Base-by-base conservation (phyloP, 2,329 filamentous ascomycete species). In the Fusarium kyushuense region DNA sequence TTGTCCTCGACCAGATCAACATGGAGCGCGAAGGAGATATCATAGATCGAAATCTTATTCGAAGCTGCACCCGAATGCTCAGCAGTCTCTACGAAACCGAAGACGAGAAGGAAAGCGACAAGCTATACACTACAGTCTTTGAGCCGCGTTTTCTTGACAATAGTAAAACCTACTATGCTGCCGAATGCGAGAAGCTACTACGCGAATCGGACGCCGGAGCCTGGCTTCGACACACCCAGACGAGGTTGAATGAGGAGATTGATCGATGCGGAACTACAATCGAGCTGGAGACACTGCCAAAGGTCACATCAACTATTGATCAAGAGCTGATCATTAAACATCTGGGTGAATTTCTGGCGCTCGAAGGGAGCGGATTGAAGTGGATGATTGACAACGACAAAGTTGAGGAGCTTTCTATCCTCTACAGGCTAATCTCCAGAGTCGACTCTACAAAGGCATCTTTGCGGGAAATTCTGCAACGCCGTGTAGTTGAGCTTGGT, bases 301-400 rank as follows among this genome's bases (percentile, higher is more conserved):
- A 92, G 75, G 92, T 97, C 23, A 86, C 89, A 23, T 81, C 83
- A 6, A 91, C 97, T 1, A 87, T 99, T 3, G 94, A 98, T 67
- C 82, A 90, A 35, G 89, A 95, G 76, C 82, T 99, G 53, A 94
- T 99, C 48, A 83, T 84, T 41, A 86, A 88, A 43, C 92, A 96
- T 70, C 87, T 98, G 58, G 83, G 87, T 23, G 93, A 96, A 17
- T 91, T 99, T 54, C 86, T 98, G 63, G 88, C 90, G 48, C 89
- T 97, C 79, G 93, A 97, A 72, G 87, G 87, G 8, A 97, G 91
- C 65, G 96, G 96, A 1, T 86, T 97, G 41, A 89, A 87, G 67
- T 89, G 89, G 75, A 98, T 99, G 95, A 89, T 98, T 49, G 92
- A 97, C 77, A 94, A 97, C 72, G 92, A 97, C 78, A 89, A 91